Conservation (phyloP, 306 rosid species). For the Styphnolobium japonicum region DNA sequence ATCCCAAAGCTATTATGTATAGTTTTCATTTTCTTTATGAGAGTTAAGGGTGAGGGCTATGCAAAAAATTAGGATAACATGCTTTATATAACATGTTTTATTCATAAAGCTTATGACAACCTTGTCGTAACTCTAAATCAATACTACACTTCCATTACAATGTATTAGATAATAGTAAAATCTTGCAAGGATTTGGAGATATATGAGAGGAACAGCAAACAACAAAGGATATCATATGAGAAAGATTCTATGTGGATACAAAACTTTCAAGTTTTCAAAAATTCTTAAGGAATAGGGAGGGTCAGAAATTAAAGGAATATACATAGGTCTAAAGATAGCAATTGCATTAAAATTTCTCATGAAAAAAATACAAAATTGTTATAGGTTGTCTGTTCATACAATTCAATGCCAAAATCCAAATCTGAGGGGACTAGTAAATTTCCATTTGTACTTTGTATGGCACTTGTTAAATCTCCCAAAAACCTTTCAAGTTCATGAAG, state of each 20-base stretch:
- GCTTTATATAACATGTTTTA: not conserved
- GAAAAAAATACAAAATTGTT: not conserved
- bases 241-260: not conserved
- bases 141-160: not conserved
- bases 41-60: not conserved
- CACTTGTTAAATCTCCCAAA: conserved; percentile 44
- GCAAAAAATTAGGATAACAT: not conserved
- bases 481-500: conserved; percentile 52
- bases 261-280: not conserved
- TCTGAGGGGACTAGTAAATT: conserved; percentile 18
- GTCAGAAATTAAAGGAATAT: too few relatives aligned
- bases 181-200: not conserved
- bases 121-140: not conserved
- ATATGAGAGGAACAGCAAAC: not conserved
- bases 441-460: conserved; percentile 30
- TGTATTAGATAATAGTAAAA: not conserved
- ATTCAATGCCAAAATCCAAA: conserved; percentile 25
- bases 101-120: not conserved
- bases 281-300: too few relatives aligned
- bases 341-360: too few relatives aligned
- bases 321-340: too few relatives aligned
- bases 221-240: not conserved
- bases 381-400: conserved; percentile 31
- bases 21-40: not conserved
- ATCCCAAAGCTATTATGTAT: not conserved